Base-by-base conservation (phyloP, 2,329 filamentous ascomycete species). In the Talaromyces sp. region DNA sequence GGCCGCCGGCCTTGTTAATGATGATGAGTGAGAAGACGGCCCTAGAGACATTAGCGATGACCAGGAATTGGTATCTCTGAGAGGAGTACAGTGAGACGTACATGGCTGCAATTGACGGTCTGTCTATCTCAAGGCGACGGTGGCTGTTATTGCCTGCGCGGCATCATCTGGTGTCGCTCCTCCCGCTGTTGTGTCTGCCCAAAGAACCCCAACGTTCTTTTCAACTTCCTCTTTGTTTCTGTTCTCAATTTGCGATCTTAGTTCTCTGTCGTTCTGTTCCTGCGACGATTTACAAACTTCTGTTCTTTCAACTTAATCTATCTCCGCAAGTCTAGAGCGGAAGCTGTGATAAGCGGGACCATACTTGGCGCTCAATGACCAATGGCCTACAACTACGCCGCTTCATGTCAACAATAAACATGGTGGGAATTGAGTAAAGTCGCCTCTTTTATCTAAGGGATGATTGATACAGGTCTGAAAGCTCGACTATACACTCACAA, bases 1-100 rank as follows among this genome's bases (percentile, higher is more conserved):
- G 86, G 72, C 95, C 95, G 67, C 93, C 95, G 69, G 95, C 93
- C 85, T 99, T 99, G 85, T 97, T 98, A 83, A 99, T 97, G 77
- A 99, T 90, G 77, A 98, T 93, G 75, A 99, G 89, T 66, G 93
- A 89, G 79, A 96, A 95, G 78, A 99, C 90, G 70, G 93, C 91
- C 95, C 93, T 98, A 71, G n/a, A 14, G 19, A 49, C 4, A 10
- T 11, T 52, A 63, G 50, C 39, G 22, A 54, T 61, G 19, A 31
- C 8, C 11, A 19, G 14, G 45, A 24, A 31, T 50, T 27, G 47
- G 9, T 31, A 3, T 16, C 27, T 50, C 14, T 22, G 14, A 31
- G 13, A 50, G 7, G 22, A 16, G 2, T 31, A 1, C 3, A 41
- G 22, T 33, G 41, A 49, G 5, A 57, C 33, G 33, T 39, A 52